A percentile compares a stretch with the other conserved stretches of the same genome.
Evolutionary conservation across 805 yeast genomes (phyloP).

Genomic region (Wickerhamiella hasegawae): DNA sequence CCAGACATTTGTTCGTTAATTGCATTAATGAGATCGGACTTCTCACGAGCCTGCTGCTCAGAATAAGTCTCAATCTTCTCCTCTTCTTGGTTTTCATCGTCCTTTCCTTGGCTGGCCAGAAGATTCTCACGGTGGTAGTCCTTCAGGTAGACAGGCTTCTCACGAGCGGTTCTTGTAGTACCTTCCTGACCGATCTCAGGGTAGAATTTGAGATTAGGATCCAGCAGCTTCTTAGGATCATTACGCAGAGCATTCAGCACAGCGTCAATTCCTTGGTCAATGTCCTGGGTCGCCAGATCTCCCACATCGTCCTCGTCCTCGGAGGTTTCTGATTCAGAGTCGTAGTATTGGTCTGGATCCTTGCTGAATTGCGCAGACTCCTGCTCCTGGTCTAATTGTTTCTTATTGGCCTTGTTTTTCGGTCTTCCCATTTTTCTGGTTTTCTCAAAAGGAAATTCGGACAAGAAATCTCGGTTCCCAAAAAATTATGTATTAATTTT

Average conservation of each 20-base stretch:
- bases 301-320: constrained; percentile 90
- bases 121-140: constrained; percentile 83
- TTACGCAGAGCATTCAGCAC: constrained; percentile 61
- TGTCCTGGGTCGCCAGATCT: constrained; percentile 69
- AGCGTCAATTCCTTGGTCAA: constrained; percentile 60
- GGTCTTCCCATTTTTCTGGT: too few relatives aligned
- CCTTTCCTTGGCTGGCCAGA: constrained; percentile 51
- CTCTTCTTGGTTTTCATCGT: constrained; percentile 33
- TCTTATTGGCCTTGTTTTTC: too few relatives aligned
- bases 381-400: too few relatives aligned
- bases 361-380: not conserved
- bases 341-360: constrained; percentile 7
- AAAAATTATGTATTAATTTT: too few relatives aligned
- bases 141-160: constrained; percentile 72
- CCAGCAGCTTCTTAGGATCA: constrained; percentile 43
- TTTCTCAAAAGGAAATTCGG: too few relatives aligned
- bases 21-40: constrained; percentile 54
- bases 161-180: constrained; percentile 11
- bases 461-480: too few relatives aligned
- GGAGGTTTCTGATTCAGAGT: constrained; percentile 18
- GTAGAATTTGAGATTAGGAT: constrained; percentile 60
- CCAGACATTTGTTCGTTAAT: constrained; percentile 43
- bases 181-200: constrained; percentile 37
- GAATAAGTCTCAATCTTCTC: constrained; percentile 46
- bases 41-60: constrained; percentile 60